Evolutionary conservation across 179 eudicot genomes (phyloP).

Genomic region (Vitellaria paradoxa): DNA sequence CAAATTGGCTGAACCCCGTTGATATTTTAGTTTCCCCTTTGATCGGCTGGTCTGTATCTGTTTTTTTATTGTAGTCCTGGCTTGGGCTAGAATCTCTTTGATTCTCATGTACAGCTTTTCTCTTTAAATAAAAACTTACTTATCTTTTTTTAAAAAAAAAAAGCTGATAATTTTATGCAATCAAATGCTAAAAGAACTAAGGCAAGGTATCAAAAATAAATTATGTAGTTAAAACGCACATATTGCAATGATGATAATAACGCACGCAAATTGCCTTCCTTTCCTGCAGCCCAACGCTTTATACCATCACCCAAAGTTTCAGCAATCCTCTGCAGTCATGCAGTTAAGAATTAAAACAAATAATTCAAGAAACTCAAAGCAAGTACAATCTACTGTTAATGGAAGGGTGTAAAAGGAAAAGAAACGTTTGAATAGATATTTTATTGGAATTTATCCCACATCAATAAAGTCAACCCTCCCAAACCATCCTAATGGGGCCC

Average conservation of each 20-base stretch:
- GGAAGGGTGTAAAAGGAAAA: neutral
- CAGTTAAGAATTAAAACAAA: constrained; percentile 1
- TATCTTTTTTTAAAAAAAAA: too few species aligned
- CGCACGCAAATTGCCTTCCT: constrained; percentile 92
- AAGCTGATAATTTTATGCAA: neutral
- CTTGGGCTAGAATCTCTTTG: too few species aligned
- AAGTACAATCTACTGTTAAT: neutral
- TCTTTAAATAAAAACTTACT: too few species aligned
- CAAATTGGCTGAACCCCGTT: too few species aligned
- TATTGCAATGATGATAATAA: constrained; percentile 72
- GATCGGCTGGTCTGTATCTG: too few species aligned
- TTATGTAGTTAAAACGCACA: constrained; percentile 33
- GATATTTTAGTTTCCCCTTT: too few species aligned
- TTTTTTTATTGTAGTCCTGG: too few species aligned
- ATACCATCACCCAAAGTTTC: constrained; percentile 59
- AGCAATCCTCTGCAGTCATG: constrained; percentile 63
- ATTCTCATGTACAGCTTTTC: too few species aligned
- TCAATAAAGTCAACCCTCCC: too few species aligned
- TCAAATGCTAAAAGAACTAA: constrained; percentile 4
- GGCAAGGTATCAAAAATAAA: neutral
- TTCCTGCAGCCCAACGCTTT: constrained; percentile 91
- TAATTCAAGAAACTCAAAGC: neutral
- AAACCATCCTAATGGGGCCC: too few species aligned
- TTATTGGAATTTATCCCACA: too few species aligned
- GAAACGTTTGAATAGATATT: too few species aligned